Conservation (phyloP, 176 grass and related monocot genomes). For the Elaeis guineensis region DNA sequence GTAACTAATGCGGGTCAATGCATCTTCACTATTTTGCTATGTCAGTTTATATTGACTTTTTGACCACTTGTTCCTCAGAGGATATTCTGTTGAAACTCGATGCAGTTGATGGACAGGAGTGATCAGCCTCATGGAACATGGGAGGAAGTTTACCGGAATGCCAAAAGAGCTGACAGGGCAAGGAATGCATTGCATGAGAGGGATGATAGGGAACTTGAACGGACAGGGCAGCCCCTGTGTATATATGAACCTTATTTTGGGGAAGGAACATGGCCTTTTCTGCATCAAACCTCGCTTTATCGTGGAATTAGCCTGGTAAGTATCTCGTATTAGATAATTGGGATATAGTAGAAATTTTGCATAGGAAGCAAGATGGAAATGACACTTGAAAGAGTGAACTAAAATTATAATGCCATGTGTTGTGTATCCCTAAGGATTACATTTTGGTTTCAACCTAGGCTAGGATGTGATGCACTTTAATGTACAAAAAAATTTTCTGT, state of each 20-base stretch:
- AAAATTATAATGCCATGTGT: too few relatives aligned
- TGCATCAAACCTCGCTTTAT: slow-evolving; percentile 80
- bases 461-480: too few relatives aligned
- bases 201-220: slow-evolving; percentile 87
- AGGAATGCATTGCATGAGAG: slow-evolving; percentile 93
- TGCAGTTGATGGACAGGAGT: slow-evolving; percentile 85
- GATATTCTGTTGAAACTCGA: slow-evolving; percentile 4
- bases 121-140: slow-evolving; percentile 80
- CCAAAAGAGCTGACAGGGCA: slow-evolving; percentile 68
- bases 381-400: neutral
- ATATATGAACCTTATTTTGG: slow-evolving; percentile 99
- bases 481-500: too few relatives aligned
- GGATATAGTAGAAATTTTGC: too few relatives aligned
- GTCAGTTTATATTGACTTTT: slow-evolving; percentile 7
- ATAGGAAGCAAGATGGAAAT: neutral
- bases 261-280: slow-evolving; percentile 86
- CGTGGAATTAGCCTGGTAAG: slow-evolving; percentile 94
- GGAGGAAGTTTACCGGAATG: slow-evolving; percentile 95
- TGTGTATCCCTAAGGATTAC: too few relatives aligned
- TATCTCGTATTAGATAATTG: slow-evolving; percentile 7
- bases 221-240: slow-evolving; percentile 88
- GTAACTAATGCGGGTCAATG: slow-evolving; percentile 21
- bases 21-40: neutral
- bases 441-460: too few relatives aligned
- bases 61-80: neutral